Evolutionary conservation across 352 stramenopile genomes (phyloP).

Genomic region (Globisporangium mamillatum): DNA sequence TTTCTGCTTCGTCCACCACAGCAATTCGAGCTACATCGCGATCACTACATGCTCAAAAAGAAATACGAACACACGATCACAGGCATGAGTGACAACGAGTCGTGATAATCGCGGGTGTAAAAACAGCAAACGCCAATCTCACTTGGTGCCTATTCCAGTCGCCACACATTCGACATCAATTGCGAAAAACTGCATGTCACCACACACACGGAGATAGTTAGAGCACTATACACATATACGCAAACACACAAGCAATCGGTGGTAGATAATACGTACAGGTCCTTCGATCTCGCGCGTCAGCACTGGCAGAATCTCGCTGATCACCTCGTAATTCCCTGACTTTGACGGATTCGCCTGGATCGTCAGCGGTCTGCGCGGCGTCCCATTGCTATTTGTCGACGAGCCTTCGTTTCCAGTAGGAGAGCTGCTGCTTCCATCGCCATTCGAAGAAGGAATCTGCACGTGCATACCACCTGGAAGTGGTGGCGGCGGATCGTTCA

Average conservation of each 20-base stretch:
- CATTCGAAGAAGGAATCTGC: slow-evolving; percentile 14
- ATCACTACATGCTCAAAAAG: slow-evolving; percentile 43
- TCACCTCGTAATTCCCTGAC: slow-evolving; percentile 62
- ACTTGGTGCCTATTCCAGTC: slow-evolving; percentile 78
- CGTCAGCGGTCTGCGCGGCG: slow-evolving; percentile 40
- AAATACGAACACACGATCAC: background rate
- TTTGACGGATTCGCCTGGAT: slow-evolving; percentile 70
- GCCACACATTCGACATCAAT: slow-evolving; percentile 94
- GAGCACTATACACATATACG: background rate
- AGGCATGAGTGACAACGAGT: background rate
- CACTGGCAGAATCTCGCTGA: slow-evolving; percentile 74
- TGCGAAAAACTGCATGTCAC: slow-evolving; percentile 70
- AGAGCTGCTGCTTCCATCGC: slow-evolving; percentile 3
- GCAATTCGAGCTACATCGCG: slow-evolving; percentile 89
- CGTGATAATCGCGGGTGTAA: background rate
- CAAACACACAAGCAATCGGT: background rate
- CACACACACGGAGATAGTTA: slow-evolving; percentile 9
- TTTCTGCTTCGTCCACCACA: slow-evolving; percentile 85
- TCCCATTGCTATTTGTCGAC: slow-evolving; percentile 1
- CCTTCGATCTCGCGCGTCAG: slow-evolving; percentile 75
- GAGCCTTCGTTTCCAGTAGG: slow-evolving; percentile 15
- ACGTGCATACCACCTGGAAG: slow-evolving; percentile 1
- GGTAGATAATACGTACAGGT: slow-evolving; percentile 34
- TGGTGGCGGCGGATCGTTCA: slow-evolving; percentile 18
- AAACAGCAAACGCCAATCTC: background rate